These are phyloP conservation scores for Chrysoporthe cubensis DNA, from an alignment of 2,329 filamentous ascomycete genomes.

Conservation along the genomic window DNA sequence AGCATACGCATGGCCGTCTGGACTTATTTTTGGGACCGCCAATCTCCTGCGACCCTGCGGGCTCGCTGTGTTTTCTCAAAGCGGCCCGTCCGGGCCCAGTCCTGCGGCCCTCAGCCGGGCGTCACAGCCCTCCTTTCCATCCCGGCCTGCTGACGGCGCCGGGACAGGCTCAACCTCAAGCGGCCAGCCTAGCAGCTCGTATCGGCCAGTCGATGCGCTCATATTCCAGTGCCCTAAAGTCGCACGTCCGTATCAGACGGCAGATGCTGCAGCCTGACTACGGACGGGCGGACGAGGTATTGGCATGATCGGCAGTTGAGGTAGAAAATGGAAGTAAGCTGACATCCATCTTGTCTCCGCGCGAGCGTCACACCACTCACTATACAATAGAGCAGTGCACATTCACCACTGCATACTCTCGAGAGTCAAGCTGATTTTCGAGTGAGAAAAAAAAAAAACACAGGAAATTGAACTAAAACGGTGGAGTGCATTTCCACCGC, in stretches of 20 bases:
- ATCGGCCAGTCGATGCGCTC: neutral
- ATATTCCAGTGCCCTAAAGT: neutral
- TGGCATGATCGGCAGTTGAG: no score
- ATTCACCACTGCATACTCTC: no score
- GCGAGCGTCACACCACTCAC: no score
- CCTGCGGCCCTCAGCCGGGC: slow-evolving; percentile 1
- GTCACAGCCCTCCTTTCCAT: neutral
- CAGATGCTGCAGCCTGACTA: no score
- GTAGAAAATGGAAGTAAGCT: no score
- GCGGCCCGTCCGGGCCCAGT: neutral
- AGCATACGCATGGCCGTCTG: neutral
- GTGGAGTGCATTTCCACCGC: neutral
- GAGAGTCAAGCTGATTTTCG: no score
- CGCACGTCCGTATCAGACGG: neutral
- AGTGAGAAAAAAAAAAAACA: no score
- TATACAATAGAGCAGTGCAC: no score
- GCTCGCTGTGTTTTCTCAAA: neutral
- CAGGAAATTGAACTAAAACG: no score
- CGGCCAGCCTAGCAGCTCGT: neutral
- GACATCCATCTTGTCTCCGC: no score
- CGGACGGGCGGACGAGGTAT: no score
- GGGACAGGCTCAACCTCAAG: neutral
- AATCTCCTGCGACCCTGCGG: neutral
- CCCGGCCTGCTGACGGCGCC: neutral
- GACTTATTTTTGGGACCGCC: neutral